Base-by-base conservation (phyloP, 139 green algal genomes). In the Chlamydomonas sp. region DNA sequence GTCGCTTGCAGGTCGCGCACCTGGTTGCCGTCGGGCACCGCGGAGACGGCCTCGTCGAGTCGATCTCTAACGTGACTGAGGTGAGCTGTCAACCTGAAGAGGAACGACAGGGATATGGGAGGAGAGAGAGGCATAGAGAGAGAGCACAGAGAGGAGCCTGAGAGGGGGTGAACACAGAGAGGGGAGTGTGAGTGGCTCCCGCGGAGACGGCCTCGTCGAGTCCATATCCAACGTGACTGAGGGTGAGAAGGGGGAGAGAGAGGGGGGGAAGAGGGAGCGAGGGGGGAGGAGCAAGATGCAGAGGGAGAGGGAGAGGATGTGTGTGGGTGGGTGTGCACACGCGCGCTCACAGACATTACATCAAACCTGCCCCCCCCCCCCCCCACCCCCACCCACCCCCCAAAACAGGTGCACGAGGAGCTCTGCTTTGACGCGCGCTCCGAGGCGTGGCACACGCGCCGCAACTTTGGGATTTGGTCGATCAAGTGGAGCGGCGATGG, bases 331-430 rank as follows among this genome's bases (percentile, higher is more conserved):
- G n/a, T n/a, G n/a, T n/a, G n/a, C n/a, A n/a, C n/a, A n/a, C n/a
- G n/a, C n/a, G n/a, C n/a, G n/a, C n/a, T n/a, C n/a, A n/a, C n/a
- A 26, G 83, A 87, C 48, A 79, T 10, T 63, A n/a, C 54, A 63
- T 22, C 54, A 28, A 33, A 22, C 54, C n/a, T n/a, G n/a, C n/a
- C n/a, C n/a, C n/a, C n/a, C n/a, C n/a, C n/a, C n/a, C n/a, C n/a
- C n/a, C n/a, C n/a, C n/a, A n/a, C n/a, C n/a, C n/a, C n/a, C n/a
- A n/a, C n/a, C n/a, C n/a, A n/a, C n/a, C n/a, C n/a, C n/a, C n/a
- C n/a, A n/a, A n/a, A n/a, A n/a, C 69, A 85, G 70, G n/a, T 92
- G 3, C 89, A 94, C 65, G 86, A 92, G 64, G 68, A 77, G 1
- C 68, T 91, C 16, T 65, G 77, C 30, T 85, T 93, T 50, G 71